phyloP scores from a whole-genome alignment of 2,329 filamentous ascomycete genomes.

The Lachnellula subtilissima region DNA sequence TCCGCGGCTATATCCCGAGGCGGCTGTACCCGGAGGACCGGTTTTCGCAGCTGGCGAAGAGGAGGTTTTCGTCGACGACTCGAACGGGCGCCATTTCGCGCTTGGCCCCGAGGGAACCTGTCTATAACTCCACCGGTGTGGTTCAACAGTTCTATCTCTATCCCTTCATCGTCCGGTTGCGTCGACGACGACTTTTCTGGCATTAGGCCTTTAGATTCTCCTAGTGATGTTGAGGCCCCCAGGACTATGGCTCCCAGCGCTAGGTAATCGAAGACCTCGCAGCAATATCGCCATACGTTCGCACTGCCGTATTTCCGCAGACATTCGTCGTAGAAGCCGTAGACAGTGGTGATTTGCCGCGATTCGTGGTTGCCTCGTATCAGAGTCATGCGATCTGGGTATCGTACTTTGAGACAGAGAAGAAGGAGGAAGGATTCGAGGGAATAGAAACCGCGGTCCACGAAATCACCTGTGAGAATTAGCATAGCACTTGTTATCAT shows the following conservation, averaged over 20 bases:
- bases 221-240: constrained; percentile 69
- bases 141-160: constrained; percentile 92
- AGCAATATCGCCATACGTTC: constrained; percentile 96
- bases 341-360: constrained; percentile 93
- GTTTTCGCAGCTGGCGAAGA: constrained; percentile 42
- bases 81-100: constrained; percentile 32
- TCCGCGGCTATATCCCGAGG: constrained; percentile 63
- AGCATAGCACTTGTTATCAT: constrained; percentile 13
- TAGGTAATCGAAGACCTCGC: constrained; percentile 98
- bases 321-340: constrained; percentile 98
- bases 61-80: constrained; percentile 37
- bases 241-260: constrained; percentile 93
- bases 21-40: constrained; percentile 75
- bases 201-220: constrained; percentile 33
- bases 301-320: constrained; percentile 92
- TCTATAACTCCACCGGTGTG: constrained; percentile 75
- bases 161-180: constrained; percentile 60
- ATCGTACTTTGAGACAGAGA: constrained; percentile 92
- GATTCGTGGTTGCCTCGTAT: constrained; percentile 96
- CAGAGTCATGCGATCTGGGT: constrained; percentile 93
- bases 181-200: constrained; percentile 35
- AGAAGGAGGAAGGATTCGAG: constrained; percentile 95
- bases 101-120: constrained; percentile 54
- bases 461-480: constrained; percentile 70
- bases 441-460: constrained; percentile 96